Percentiles rank a stretch among this genome's conserved stretches.
phyloP scores from a whole-genome alignment of 768 basidiomycete species.

The Lactifluus rugatus region DNA sequence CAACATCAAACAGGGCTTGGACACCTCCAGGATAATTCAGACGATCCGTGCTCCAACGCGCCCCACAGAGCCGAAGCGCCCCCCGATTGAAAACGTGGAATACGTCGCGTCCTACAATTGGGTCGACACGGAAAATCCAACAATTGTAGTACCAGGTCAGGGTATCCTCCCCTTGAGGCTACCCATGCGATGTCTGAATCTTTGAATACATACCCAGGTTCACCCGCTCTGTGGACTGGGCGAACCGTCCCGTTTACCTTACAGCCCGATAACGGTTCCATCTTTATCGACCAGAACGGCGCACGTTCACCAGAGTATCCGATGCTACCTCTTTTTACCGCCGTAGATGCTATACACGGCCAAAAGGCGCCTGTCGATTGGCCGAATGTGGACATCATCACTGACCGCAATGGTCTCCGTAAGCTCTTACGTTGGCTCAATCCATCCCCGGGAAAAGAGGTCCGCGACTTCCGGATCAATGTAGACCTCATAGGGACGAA shows the following conservation, averaged over 20 bases:
- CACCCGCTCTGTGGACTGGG: slow-evolving; percentile 49
- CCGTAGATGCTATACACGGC: slow-evolving; percentile 36
- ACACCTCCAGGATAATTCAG: slow-evolving; percentile 5
- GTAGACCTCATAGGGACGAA: slow-evolving; percentile 46
- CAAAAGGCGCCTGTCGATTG: slow-evolving; percentile 27
- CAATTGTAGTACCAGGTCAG: slow-evolving; percentile 27
- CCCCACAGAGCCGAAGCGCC: neutral
- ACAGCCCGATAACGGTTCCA: slow-evolving; percentile 40
- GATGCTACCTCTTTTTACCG: slow-evolving; percentile 48
- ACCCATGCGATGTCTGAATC: neutral
- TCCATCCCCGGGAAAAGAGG: slow-evolving; percentile 21
- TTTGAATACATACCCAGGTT: slow-evolving; percentile 31
- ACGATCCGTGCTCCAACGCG: neutral
- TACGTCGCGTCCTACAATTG: slow-evolving; percentile 29
- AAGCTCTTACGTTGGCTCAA: slow-evolving; percentile 53
- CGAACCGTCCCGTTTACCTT: slow-evolving; percentile 42
- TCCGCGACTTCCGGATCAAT: slow-evolving; percentile 60
- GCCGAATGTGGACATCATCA: slow-evolving; percentile 36
- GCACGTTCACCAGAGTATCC: slow-evolving; percentile 31
- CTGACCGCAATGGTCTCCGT: slow-evolving; percentile 57
- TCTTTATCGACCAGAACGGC: slow-evolving; percentile 50
- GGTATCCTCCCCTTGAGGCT: neutral
- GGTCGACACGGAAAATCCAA: slow-evolving; percentile 20
- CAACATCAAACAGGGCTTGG: slow-evolving; percentile 10
- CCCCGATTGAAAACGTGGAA: slow-evolving; percentile 19